Percentiles rank a stretch among this genome's conserved stretches.
Conservation (phyloP, 306 rosid genomes). For the Prosopis cineraria region DNA sequence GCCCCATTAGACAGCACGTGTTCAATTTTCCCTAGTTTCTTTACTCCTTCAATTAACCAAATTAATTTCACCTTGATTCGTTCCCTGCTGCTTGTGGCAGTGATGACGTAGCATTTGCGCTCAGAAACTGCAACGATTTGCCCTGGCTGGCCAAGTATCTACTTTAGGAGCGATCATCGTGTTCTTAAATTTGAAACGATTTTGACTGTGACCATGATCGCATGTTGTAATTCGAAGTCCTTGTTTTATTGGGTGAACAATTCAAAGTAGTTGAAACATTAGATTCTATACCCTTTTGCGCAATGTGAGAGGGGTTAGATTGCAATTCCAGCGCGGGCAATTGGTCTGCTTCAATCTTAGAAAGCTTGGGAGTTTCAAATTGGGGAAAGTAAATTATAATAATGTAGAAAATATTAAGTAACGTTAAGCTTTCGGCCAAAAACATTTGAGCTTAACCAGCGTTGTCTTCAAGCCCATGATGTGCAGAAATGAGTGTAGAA, state of each 20-base stretch:
- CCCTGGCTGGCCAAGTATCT: slow-evolving; percentile 92
- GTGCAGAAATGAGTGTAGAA: neutral
- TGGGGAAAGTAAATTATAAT: no score
- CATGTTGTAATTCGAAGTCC: neutral
- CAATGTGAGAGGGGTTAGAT: no score
- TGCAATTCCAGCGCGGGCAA: no score
- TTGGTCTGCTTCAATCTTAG: no score
- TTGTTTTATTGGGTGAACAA: neutral
- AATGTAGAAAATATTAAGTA: neutral
- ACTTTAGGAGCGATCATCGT: slow-evolving; percentile 24
- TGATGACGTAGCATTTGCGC: slow-evolving; percentile 84
- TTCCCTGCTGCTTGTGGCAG: slow-evolving; percentile 44
- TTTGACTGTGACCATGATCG: slow-evolving; percentile 28
- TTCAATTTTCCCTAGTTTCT: neutral
- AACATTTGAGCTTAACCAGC: neutral
- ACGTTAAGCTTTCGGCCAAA: no score
- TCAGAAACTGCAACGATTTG: slow-evolving; percentile 75
- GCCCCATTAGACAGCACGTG: neutral
- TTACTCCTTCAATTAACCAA: neutral
- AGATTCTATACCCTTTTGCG: neutral
- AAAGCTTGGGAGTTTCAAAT: no score
- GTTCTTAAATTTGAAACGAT: slow-evolving; percentile 6
- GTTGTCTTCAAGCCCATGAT: neutral
- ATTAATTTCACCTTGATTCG: slow-evolving; percentile 27
- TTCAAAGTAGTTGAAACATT: neutral